Conservation (phyloP, 2,329 filamentous ascomycete genomes). For the Zasmidium cellare region DNA sequence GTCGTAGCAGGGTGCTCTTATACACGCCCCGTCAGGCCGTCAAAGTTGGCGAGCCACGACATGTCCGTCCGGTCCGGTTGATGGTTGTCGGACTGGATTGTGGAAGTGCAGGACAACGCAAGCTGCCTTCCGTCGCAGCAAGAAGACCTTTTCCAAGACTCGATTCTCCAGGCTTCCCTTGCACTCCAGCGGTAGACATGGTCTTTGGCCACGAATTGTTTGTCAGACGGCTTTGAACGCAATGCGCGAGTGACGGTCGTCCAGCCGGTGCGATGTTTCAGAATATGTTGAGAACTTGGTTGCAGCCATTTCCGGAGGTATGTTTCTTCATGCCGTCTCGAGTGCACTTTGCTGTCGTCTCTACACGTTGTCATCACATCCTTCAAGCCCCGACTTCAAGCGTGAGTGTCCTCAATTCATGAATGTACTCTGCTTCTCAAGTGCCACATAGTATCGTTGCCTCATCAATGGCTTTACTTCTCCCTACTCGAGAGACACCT, state of each 20-base stretch:
- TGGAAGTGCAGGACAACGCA: background rate
- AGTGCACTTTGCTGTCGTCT: conserved; percentile 15
- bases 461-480: no score
- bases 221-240: background rate
- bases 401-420: no score
- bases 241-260: background rate
- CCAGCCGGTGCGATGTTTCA: background rate
- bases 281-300: background rate
- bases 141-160: background rate
- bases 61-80: background rate
- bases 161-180: background rate
- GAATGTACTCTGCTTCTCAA: no score
- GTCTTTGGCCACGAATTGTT: background rate
- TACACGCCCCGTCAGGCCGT: background rate
- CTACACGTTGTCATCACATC: no score
- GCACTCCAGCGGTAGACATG: background rate
- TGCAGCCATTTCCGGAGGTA: background rate
- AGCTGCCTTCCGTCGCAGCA: background rate
- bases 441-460: no score
- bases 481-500: no score
- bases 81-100: background rate
- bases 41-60: background rate
- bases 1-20: background rate
- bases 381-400: no score
- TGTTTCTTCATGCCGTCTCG: conserved; percentile 4